phyloP scores from a whole-genome alignment of 768 basidiomycete genomes.

The Lactarius evosmus region DNA sequence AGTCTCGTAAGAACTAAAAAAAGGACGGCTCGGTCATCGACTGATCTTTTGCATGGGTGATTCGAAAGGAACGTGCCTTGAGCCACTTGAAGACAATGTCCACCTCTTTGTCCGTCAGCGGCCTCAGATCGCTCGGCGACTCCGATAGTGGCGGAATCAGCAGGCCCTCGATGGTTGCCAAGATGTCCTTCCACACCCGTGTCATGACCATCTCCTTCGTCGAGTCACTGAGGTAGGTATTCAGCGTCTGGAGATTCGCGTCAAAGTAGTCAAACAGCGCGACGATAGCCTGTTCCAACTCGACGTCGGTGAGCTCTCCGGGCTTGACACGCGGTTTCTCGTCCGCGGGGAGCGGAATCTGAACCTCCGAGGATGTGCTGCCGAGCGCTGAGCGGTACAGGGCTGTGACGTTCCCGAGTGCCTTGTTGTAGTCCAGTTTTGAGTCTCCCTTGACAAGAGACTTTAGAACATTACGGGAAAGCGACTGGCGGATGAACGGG shows the following conservation, averaged over 20 bases:
- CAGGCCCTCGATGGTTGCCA: slow-evolving; percentile 79
- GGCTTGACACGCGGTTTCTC: slow-evolving; percentile 79
- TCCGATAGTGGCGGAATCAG: slow-evolving; percentile 91
- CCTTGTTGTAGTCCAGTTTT: slow-evolving; percentile 87
- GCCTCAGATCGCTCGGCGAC: slow-evolving; percentile 82
- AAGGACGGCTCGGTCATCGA: slow-evolving; percentile 6
- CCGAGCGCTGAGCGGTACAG: slow-evolving; percentile 79
- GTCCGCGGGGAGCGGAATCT: slow-evolving; percentile 66
- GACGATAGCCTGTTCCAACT: slow-evolving; percentile 89
- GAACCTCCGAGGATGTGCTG: slow-evolving; percentile 61
- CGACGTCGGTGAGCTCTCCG: slow-evolving; percentile 84
- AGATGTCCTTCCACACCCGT: slow-evolving; percentile 93
- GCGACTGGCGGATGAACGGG: slow-evolving; percentile 83
- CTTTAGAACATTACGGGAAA: slow-evolving; percentile 75
- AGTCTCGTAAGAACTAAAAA: slow-evolving; percentile 83
- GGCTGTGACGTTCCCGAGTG: slow-evolving; percentile 76
- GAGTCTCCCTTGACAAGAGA: slow-evolving; percentile 63
- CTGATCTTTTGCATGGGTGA: slow-evolving; percentile 5
- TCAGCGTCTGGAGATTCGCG: slow-evolving; percentile 85
- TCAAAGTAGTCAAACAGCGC: slow-evolving; percentile 97
- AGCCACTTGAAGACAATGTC: slow-evolving; percentile 99
- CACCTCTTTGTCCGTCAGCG: slow-evolving; percentile 91
- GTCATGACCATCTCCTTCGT: slow-evolving; percentile 92
- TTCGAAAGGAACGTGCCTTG: slow-evolving; percentile 54
- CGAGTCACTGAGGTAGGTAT: slow-evolving; percentile 77